phyloP scores from a whole-genome alignment of 345 rosid genomes.

The Cardamine resedifolia region DNA sequence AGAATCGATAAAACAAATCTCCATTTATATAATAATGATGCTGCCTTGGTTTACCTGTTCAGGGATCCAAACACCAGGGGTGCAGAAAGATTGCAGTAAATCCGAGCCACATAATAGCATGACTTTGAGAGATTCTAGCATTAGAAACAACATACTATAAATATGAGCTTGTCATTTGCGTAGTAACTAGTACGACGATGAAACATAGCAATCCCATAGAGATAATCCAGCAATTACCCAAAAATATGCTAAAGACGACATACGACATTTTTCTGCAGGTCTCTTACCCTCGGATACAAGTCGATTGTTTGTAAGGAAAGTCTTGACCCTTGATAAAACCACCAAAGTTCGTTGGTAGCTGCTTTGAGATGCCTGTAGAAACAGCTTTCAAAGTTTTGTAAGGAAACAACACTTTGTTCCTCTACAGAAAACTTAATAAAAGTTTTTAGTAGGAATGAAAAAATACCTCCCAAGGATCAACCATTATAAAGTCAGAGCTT shows the following conservation, averaged over 20 bases:
- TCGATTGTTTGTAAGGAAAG: constrained; percentile 37
- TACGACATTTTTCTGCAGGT: background rate
- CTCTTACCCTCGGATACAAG: constrained; percentile 49
- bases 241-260: background rate
- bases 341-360: constrained; percentile 62
- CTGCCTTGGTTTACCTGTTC: constrained; percentile 58
- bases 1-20: background rate
- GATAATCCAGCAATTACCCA: background rate
- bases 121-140: constrained; percentile 63
- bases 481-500: constrained; percentile 84
- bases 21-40: background rate
- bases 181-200: background rate
- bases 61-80: constrained; percentile 81
- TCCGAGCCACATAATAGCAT: constrained; percentile 97
- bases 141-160: constrained; percentile 12
- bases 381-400: constrained; percentile 17
- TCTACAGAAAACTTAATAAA: background rate
- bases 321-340: constrained; percentile 64
- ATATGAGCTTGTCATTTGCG: background rate
- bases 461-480: constrained; percentile 90
- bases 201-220: background rate
- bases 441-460: background rate
- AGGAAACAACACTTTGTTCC: background rate
- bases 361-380: constrained; percentile 68
- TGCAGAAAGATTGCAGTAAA: constrained; percentile 70